Conservation (phyloP, 352 stramenopile species). For the Pythium sp. region DNA sequence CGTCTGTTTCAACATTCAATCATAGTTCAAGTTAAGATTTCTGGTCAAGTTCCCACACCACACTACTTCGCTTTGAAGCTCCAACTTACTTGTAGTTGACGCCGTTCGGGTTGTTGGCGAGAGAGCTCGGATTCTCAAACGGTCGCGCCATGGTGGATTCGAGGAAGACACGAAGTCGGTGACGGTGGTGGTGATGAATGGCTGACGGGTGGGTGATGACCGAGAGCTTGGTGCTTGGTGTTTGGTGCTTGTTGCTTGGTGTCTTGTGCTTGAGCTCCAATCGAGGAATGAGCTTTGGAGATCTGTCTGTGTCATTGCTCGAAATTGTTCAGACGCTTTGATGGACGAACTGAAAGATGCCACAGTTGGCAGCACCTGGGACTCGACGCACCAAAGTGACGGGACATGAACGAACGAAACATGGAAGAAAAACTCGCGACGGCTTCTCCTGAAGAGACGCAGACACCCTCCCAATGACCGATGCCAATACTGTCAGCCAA, state of each 20-base stretch:
- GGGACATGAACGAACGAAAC: no score
- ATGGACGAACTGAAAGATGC: neutral
- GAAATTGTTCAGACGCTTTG: neutral
- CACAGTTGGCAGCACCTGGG: neutral
- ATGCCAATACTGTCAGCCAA: no score
- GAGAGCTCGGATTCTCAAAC: neutral
- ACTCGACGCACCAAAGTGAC: no score
- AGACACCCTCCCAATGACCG: no score
- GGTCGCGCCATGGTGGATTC: neutral
- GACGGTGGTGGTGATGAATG: slow-evolving; percentile 4
- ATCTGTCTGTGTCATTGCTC: neutral
- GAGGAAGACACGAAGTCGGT: neutral
- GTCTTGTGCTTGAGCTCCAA: neutral
- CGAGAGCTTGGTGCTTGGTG: neutral
- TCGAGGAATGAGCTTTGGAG: neutral
- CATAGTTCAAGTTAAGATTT: no score
- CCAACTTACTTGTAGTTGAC: slow-evolving; percentile 3
- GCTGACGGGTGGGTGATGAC: neutral
- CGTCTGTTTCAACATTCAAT: neutral
- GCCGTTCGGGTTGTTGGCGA: neutral
- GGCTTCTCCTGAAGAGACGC: no score
- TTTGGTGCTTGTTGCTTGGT: neutral
- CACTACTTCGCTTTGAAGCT: neutral
- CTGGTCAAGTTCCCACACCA: neutral
- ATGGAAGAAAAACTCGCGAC: no score